phyloP scores from a whole-genome alignment of 495 filamentous ascomycete genomes.

The Aspergillus sclerotiicarbonarius region DNA sequence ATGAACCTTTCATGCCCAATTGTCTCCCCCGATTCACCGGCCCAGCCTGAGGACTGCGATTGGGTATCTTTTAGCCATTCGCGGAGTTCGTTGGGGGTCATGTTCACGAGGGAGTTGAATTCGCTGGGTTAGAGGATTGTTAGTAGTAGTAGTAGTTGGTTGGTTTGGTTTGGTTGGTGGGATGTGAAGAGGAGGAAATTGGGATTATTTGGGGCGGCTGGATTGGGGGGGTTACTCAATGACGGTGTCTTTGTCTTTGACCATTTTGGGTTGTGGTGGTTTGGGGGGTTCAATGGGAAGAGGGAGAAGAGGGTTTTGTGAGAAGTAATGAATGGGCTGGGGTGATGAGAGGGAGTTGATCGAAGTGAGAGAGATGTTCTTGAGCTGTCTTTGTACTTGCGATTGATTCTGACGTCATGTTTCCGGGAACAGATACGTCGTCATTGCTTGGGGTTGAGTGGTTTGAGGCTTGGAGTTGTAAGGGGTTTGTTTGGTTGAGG shows the following conservation, averaged over 20 bases:
- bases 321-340: background rate
- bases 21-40: slow-evolving; percentile 58
- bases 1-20: slow-evolving; percentile 61
- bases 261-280: slow-evolving; percentile 41
- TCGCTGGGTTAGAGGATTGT: no score
- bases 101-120: slow-evolving; percentile 69
- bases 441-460: background rate
- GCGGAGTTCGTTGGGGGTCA: slow-evolving; percentile 58
- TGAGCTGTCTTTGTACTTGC: no score
- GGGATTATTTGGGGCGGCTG: no score
- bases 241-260: slow-evolving; percentile 56
- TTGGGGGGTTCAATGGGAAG: background rate
- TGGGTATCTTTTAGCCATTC: slow-evolving; percentile 58
- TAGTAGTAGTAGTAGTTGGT: no score
- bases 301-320: background rate
- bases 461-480: background rate
- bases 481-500: background rate
- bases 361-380: background rate
- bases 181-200: background rate
- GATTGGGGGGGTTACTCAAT: slow-evolving; percentile 43
- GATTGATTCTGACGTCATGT: background rate
- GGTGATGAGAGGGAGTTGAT: background rate
- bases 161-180: slow-evolving; percentile 19
- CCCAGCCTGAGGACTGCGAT: slow-evolving; percentile 57
- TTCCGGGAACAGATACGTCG: background rate